Conservation (phyloP, 1,284 basidiomycete genomes). For the Cryptococcus sp. region DNA sequence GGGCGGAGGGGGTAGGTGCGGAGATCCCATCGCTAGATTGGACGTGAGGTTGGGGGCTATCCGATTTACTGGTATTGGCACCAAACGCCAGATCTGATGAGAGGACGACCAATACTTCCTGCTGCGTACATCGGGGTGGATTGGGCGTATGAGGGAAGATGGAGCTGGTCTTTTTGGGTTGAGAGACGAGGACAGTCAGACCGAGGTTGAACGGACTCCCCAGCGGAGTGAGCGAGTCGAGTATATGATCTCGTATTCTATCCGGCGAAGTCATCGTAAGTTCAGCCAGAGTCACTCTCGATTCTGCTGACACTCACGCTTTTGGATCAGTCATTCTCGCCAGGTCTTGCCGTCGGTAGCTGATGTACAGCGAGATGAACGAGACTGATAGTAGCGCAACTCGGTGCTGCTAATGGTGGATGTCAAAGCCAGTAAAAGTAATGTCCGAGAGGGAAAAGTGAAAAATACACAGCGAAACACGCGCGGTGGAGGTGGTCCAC, state of each 20-base stretch:
- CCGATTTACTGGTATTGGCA: not conserved
- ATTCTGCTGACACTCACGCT: not conserved
- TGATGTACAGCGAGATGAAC: not conserved
- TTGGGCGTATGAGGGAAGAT: slow-evolving; percentile 72
- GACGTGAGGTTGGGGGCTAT: not conserved
- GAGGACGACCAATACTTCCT: slow-evolving; percentile 66
- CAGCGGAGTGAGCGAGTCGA: slow-evolving; percentile 59
- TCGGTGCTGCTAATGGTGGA: not conserved
- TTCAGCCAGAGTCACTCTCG: not conserved
- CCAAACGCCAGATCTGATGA: slow-evolving; percentile 58
- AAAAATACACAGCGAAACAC: not conserved
- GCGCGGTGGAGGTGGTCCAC: slow-evolving; percentile 16
- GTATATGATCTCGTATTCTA: slow-evolving; percentile 66
- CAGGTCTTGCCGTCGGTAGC: not conserved
- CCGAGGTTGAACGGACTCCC: slow-evolving; percentile 64
- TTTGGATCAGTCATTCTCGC: not conserved
- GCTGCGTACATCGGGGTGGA: slow-evolving; percentile 56
- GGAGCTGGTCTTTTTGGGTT: slow-evolving; percentile 64
- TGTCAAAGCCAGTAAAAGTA: not conserved
- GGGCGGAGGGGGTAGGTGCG: not conserved
- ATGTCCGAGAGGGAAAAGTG: not conserved
- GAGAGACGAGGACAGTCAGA: slow-evolving; percentile 71
- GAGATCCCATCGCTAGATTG: not conserved
- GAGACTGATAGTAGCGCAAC: not conserved
- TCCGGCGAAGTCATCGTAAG: not conserved